Percentiles rank a stretch among this genome's conserved stretches.
phyloP scores from a whole-genome alignment of 2,329 filamentous ascomycete genomes.

The Cladosporium sp. region DNA sequence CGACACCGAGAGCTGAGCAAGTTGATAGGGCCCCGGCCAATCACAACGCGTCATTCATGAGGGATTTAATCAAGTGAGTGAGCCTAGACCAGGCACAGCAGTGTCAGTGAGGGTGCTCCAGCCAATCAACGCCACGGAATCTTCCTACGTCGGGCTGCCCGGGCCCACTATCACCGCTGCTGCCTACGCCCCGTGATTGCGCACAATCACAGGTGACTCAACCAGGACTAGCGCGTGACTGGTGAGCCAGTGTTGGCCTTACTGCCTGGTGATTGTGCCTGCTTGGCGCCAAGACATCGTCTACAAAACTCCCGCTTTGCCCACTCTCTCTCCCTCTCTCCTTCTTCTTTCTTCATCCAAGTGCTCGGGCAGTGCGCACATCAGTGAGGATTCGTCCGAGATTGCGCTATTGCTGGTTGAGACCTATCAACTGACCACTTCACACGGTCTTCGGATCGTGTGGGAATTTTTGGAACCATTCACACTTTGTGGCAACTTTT shows the following conservation, averaged over 20 bases:
- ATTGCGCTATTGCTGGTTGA: conserved; percentile 85
- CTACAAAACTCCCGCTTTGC: background rate
- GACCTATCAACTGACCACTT: conserved; percentile 75
- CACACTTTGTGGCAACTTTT: background rate
- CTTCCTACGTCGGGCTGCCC: too few species aligned
- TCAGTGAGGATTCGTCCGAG: conserved; percentile 85
- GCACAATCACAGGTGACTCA: background rate
- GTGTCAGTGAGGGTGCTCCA: too few species aligned
- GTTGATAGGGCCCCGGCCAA: too few species aligned
- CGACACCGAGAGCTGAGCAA: too few species aligned
- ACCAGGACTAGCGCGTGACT: background rate
- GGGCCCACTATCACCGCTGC: background rate
- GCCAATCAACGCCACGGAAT: too few species aligned
- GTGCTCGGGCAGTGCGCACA: conserved; percentile 75
- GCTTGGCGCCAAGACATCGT: background rate
- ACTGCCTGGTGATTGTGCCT: background rate
- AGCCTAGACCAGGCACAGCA: too few species aligned
- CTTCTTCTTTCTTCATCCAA: conserved; percentile 40
- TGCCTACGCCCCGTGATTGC: background rate
- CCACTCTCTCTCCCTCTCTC: background rate
- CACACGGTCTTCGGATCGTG: conserved; percentile 59
- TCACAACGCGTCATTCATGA: too few species aligned
- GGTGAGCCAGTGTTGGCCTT: background rate
- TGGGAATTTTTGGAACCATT: conserved; percentile 67
- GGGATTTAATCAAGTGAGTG: too few species aligned